phyloP scores from a whole-genome alignment of 2,329 filamentous ascomycete genomes.

The Dothistroma pini region DNA sequence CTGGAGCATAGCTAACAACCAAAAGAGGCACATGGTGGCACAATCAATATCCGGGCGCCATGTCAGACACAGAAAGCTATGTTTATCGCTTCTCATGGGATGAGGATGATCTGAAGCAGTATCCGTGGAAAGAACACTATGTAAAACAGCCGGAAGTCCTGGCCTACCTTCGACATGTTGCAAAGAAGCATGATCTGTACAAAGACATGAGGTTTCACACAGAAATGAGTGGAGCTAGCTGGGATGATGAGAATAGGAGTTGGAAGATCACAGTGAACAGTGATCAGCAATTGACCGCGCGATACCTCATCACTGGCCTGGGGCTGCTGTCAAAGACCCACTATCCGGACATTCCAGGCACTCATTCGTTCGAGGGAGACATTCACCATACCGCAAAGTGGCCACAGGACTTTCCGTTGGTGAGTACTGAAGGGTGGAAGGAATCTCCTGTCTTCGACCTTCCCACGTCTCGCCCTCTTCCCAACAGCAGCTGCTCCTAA shows the following conservation, averaged over 20 bases:
- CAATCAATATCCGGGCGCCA: constrained; percentile 32
- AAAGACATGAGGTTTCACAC: constrained; percentile 24
- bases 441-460: too few relatives aligned
- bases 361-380: constrained; percentile 40
- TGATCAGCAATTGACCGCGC: constrained; percentile 9
- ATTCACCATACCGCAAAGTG: constrained; percentile 41
- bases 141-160: constrained; percentile 42
- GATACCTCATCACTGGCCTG: constrained; percentile 39
- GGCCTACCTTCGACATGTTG: constrained; percentile 20
- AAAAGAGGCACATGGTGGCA: background rate
- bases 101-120: constrained; percentile 33
- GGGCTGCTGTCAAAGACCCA: constrained; percentile 39
- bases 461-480: too few relatives aligned
- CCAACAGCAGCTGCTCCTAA: too few relatives aligned
- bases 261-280: constrained; percentile 14
- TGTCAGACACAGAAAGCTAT: constrained; percentile 27
- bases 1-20: background rate
- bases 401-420: constrained; percentile 29
- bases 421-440: too few relatives aligned
- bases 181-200: constrained; percentile 18
- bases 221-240: constrained; percentile 25
- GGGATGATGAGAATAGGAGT: constrained; percentile 8
- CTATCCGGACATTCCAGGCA: constrained; percentile 36
- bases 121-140: constrained; percentile 37
- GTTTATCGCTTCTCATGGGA: constrained; percentile 36